A percentile compares a stretch with the other conserved stretches of the same genome.
Conservation (phyloP, 1,284 basidiomycete genomes). For the Pisolithus thermaeus region DNA sequence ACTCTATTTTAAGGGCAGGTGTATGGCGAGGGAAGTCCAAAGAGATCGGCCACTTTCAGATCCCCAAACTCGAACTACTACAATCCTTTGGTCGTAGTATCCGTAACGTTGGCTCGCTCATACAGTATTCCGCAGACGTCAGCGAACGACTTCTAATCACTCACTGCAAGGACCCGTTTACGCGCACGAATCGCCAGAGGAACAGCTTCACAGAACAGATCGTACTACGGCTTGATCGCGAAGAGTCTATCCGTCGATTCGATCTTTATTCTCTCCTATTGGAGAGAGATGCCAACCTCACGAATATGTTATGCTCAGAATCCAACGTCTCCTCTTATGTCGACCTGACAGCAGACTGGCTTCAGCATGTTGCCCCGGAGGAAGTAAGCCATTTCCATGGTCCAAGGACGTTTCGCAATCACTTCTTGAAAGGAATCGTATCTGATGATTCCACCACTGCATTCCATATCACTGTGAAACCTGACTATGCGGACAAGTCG, state of each 20-base stretch:
- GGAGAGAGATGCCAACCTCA: background rate
- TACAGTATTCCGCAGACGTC: constrained; percentile 8
- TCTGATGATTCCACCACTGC: background rate
- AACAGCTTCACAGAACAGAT: background rate
- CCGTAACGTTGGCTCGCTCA: background rate
- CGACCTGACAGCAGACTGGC: background rate
- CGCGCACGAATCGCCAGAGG: background rate
- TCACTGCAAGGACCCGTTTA: background rate
- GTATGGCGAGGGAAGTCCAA: background rate
- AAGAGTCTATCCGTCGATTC: background rate
- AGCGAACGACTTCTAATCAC: background rate
- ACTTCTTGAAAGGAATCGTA: background rate
- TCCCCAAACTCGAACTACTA: constrained; percentile 7
- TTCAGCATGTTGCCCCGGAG: background rate
- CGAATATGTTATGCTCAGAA: background rate
- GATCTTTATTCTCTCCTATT: constrained; percentile 1
- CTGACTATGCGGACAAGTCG: background rate
- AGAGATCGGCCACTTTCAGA: constrained; percentile 4
- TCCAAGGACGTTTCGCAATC: background rate
- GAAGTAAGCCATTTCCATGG: background rate
- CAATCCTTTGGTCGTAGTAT: constrained; percentile 1
- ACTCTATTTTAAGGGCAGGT: background rate
- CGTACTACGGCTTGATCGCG: background rate
- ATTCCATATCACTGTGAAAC: constrained; percentile 1
- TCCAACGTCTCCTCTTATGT: background rate